Evolutionary conservation across 306 rosid species (phyloP), one percentile per base, ranked within the genome.

Genomic region (Rosa chinensis): DNA sequence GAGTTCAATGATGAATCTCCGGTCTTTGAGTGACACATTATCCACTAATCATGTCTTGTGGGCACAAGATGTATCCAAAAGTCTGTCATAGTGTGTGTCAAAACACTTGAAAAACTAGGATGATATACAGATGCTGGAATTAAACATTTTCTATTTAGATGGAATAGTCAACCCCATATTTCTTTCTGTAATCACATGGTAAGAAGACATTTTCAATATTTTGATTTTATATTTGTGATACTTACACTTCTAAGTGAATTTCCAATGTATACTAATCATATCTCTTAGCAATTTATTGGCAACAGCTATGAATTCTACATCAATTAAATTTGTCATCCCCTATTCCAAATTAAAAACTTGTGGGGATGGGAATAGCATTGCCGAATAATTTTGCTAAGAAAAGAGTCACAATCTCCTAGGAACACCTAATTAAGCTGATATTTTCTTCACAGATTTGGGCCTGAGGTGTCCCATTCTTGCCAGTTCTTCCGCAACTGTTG

Each of bases 401-500:
- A 61, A 23, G 25, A 4, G 14, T 61, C 10, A 10, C 66, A 59
- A 59, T 21, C 13, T 35, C 14, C 35, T 21, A 59, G 6, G 61
- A 71, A 28, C 61, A 71, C 1, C 23, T 3, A 32, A 2, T 32
- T 32, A 67, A 18, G 25, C 49, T 18, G 44, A 14, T 16, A 0
- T 49, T 72, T 35, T 73, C 67, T 74, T 42, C 52, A 21, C 39
- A 74, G n/a, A 55, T 39, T 39, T 55, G 50, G 67, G 16, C 50
- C 21, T 39, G 1, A 39, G 67, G 52, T 73, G 48, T 74, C 39
- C 52, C 77, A 56, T n/a, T 4, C 66, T 7, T 39, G 35, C 40
- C 67, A 10, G 77, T 35, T 18, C 28, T 18, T 53, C 64, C 10
- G 52, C 52, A 53, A 21, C 49, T 0, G 11, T 28, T 11, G 14